Percentiles rank a stretch among this genome's conserved stretches.
These are phyloP conservation scores for Trichoderma koningiopsis DNA, from an alignment of 2,329 filamentous ascomycete genomes.

Conservation along the genomic window DNA sequence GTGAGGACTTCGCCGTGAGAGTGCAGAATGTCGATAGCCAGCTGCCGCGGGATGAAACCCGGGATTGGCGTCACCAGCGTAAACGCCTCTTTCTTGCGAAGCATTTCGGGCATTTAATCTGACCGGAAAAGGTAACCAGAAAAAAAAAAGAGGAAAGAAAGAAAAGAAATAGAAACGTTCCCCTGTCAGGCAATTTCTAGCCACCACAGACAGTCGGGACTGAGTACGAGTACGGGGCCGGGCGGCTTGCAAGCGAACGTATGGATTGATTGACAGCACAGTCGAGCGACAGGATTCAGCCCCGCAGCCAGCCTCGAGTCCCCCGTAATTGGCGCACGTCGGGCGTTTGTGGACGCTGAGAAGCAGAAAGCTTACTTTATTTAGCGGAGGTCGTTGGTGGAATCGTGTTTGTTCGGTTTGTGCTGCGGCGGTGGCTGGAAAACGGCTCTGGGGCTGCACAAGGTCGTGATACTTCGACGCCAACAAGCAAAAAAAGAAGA, in stretches of 20 bases:
- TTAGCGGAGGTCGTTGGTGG: constrained; percentile 15
- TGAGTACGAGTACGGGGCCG: neutral
- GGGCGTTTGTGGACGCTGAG: constrained; percentile 13
- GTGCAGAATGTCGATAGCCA: constrained; percentile 73
- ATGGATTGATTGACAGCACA: neutral
- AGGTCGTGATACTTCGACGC: neutral
- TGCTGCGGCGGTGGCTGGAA: neutral
- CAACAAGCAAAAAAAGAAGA: neutral
- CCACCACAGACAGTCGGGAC: neutral
- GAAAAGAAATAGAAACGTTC: neutral
- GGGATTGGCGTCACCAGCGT: constrained; percentile 72
- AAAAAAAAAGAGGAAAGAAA: neutral
- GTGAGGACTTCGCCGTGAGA: constrained; percentile 71
- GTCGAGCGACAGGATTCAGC: constrained; percentile 1
- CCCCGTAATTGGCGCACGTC: constrained; percentile 16
- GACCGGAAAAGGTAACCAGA: neutral
- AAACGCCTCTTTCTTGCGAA: constrained; percentile 66
- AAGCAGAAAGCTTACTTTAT: neutral
- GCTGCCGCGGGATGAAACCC: constrained; percentile 68
- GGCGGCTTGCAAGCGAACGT: neutral
- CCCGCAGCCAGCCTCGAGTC: constrained; percentile 10
- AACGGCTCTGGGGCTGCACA: neutral
- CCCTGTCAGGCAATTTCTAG: neutral
- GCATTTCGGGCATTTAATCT: constrained; percentile 42
- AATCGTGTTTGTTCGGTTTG: too few species aligned